Evolutionary conservation across 1,139 yeast genomes (phyloP).

Genomic region (Kurtzmaniella natalensis): DNA sequence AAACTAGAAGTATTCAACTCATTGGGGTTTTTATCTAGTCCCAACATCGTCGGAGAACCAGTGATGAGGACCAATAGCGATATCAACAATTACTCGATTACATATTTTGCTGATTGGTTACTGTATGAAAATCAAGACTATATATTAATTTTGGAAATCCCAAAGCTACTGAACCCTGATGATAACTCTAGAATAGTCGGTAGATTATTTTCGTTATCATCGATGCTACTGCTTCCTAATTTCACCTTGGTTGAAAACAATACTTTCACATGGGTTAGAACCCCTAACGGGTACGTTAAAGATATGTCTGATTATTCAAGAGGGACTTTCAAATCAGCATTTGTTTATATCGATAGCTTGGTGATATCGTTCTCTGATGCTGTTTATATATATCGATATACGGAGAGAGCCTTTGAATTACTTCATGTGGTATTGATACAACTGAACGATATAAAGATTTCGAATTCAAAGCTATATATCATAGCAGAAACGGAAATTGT

Average conservation of each 20-base stretch:
- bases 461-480: background rate
- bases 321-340: background rate
- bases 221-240: background rate
- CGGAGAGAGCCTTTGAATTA: background rate
- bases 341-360: background rate
- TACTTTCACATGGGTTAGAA: background rate
- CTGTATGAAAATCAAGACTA: background rate
- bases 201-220: background rate
- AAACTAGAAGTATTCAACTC: constrained; percentile 24
- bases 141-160: background rate
- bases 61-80: constrained; percentile 8
- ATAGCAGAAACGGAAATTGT: background rate
- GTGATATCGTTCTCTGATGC: background rate
- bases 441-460: background rate
- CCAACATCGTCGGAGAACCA: constrained; percentile 11
- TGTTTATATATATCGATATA: background rate
- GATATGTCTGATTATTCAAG: background rate
- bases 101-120: background rate
- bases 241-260: background rate
- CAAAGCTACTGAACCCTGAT: too few relatives aligned
- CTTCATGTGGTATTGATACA: background rate
- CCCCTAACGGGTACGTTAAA: background rate
- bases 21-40: constrained; percentile 13
- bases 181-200: background rate
- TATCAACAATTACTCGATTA: constrained; percentile 6